Evolutionary conservation across 2,329 filamentous ascomycete species (phyloP), one percentile per base, ranked within the genome.

Genomic region (Pseudogymnoascus sp.): DNA sequence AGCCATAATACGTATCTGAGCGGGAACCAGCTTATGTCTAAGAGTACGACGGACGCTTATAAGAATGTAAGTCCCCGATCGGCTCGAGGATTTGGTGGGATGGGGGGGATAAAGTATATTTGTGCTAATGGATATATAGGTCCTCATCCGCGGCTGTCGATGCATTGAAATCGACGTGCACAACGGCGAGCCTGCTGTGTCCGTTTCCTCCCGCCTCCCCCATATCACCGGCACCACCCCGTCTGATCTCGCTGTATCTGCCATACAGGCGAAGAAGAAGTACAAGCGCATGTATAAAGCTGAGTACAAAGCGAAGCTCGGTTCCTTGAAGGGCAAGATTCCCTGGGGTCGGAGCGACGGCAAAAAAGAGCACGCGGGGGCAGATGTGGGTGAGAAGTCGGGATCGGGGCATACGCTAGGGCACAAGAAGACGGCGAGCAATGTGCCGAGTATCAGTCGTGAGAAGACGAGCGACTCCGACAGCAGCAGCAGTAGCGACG

Each of bases 81-180:
- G 1, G 10, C 48, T 45, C 37, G 14, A 48, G 23, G n/a, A 6
- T 4, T 13, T 5, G 43, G 16, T 48, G 11, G 21, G 11, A 13
- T 45, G 36, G 19, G 41, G 16, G 21, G 23, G 21, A 7, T 57
- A 14, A 39, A 34, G 62, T 60, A 28, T 23, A 31, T 16, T 8
- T 34, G 21, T 45, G 25, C 34, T 28, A 21, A 61, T 62, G 41
- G 65, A 68, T 41, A 70, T 16, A 62, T 51, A 90, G 83, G 88
- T 90, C 11, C 84, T 97, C 11, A 80, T 84, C 37, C 83, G 86
- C 62, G 90, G 90, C 60, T 96, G 93, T 72, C 86, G 93, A 66
- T 97, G 92, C 72, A 92, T 97, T 57, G 93, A 97, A 75, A 95
- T 97, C 63, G 93, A 97, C 72, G 92, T 97, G 2, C 96, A 93